phyloP scores from a whole-genome alignment of 306 rosid species.

The Quercus berberidifolia region DNA sequence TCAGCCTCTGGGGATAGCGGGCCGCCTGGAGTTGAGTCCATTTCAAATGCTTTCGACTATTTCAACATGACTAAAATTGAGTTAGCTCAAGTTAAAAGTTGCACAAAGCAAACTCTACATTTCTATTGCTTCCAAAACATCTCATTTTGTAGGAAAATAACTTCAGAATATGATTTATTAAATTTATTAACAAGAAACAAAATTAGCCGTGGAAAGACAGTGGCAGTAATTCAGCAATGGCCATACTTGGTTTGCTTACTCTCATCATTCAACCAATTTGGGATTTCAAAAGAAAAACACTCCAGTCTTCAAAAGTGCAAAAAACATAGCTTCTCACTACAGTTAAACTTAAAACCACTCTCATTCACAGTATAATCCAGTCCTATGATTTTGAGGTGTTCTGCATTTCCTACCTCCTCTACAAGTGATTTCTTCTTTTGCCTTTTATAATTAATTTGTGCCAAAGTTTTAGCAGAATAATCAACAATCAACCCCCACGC shows the following conservation, averaged over 20 bases:
- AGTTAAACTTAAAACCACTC: neutral
- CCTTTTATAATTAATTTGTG: neutral
- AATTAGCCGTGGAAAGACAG: neutral
- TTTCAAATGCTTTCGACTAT: conserved; percentile 58
- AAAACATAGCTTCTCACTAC: neutral
- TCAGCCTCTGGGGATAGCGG: conserved; percentile 45
- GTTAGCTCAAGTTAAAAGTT: conserved; percentile 21
- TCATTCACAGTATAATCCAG: neutral
- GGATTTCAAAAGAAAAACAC: neutral
- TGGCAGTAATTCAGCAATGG: neutral
- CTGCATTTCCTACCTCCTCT: neutral
- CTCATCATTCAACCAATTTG: neutral
- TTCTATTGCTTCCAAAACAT: neutral
- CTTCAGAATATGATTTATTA: neutral
- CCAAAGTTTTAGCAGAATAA: neutral
- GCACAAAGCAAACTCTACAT: neutral
- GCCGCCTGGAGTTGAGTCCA: conserved; percentile 43
- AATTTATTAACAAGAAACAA: neutral
- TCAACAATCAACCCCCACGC: neutral
- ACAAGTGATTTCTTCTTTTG: neutral
- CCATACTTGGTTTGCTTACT: neutral
- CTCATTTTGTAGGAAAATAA: neutral
- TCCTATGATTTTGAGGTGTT: neutral
- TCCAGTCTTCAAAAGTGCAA: no score
- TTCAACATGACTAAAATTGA: neutral